Evolutionary conservation across 768 basidiomycete genomes (phyloP).

Genomic region (Phaeolepiota aurea): DNA sequence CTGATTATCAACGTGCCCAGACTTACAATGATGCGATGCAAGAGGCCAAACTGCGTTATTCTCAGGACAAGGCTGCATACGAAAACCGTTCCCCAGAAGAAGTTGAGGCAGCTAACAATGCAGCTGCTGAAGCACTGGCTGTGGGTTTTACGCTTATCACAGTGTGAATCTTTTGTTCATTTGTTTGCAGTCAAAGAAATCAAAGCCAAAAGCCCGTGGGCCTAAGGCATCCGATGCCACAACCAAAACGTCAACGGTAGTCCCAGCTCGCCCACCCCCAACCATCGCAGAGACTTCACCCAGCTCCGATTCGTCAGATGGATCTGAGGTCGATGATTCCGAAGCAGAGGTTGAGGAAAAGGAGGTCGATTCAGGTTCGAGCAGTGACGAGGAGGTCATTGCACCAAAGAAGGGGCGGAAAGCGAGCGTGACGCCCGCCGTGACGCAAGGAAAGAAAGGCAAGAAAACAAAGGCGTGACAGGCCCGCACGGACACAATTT

Average conservation of each 20-base stretch:
- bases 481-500: slow-evolving; percentile 12
- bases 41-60: slow-evolving; percentile 56
- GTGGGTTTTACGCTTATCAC: slow-evolving; percentile 17
- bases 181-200: not conserved
- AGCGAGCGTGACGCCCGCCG: slow-evolving; percentile 11
- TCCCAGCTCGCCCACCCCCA: slow-evolving; percentile 17
- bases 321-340: slow-evolving; percentile 23
- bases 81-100: slow-evolving; percentile 46
- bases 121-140: slow-evolving; percentile 29
- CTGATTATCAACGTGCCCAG: slow-evolving; percentile 23
- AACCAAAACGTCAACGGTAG: slow-evolving; percentile 9
- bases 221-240: slow-evolving; percentile 10
- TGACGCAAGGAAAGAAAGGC: slow-evolving; percentile 16
- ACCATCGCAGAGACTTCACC: slow-evolving; percentile 16
- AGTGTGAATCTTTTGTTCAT: slow-evolving; percentile 3
- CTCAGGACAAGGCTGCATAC: slow-evolving; percentile 56
- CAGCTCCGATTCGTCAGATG: slow-evolving; percentile 23
- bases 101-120: slow-evolving; percentile 35
- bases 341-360: slow-evolving; percentile 24
- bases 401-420: slow-evolving; percentile 22
- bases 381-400: slow-evolving; percentile 22
- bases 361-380: slow-evolving; percentile 15
- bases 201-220: not conserved
- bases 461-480: not conserved
- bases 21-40: slow-evolving; percentile 45